Percentiles rank a stretch among this genome's conserved stretches.
Conservation (phyloP, 306 rosid genomes). For the Alnus glutinosa region DNA sequence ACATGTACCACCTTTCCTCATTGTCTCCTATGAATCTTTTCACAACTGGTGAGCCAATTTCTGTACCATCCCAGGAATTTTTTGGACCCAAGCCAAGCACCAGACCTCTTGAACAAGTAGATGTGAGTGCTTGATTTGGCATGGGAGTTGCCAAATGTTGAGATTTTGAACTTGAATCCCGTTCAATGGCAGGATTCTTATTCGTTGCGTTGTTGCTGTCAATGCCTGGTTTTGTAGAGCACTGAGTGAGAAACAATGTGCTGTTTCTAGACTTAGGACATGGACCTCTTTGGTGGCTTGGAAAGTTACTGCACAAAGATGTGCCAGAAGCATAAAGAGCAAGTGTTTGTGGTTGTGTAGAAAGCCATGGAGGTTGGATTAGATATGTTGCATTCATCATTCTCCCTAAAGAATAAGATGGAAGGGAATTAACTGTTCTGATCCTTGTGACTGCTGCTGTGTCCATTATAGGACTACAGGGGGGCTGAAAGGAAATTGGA, state of each 20-base stretch:
- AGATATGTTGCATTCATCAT: background rate
- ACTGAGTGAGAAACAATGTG: constrained; percentile 3
- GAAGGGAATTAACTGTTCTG: constrained; percentile 1
- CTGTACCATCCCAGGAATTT: constrained; percentile 2
- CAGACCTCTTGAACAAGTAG: constrained; percentile 20
- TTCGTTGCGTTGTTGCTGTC: constrained; percentile 25
- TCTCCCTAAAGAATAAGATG: constrained; percentile 2
- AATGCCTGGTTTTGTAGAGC: constrained; percentile 23
- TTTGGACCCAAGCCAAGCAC: constrained; percentile 19
- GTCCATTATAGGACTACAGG: constrained; percentile 13
- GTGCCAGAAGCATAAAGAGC: constrained; percentile 2
- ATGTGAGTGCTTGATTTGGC: constrained; percentile 24
- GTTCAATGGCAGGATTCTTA: constrained; percentile 22
- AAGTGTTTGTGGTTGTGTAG: constrained; percentile 7
- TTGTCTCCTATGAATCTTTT: constrained; percentile 11
- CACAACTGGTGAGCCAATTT: constrained; percentile 11
- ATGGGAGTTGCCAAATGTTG: constrained; percentile 7
- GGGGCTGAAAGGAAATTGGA: background rate
- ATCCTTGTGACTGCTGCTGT: constrained; percentile 21
- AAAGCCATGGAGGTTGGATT: constrained; percentile 10
- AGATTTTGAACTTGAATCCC: constrained; percentile 15
- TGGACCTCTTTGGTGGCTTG: background rate
- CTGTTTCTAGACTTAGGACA: constrained; percentile 1
- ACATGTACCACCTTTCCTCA: constrained; percentile 17
- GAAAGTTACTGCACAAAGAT: background rate